Percentiles rank a stretch among this genome's conserved stretches.
phyloP scores from a whole-genome alignment of 306 rosid genomes.

The Luffa acutangula region DNA sequence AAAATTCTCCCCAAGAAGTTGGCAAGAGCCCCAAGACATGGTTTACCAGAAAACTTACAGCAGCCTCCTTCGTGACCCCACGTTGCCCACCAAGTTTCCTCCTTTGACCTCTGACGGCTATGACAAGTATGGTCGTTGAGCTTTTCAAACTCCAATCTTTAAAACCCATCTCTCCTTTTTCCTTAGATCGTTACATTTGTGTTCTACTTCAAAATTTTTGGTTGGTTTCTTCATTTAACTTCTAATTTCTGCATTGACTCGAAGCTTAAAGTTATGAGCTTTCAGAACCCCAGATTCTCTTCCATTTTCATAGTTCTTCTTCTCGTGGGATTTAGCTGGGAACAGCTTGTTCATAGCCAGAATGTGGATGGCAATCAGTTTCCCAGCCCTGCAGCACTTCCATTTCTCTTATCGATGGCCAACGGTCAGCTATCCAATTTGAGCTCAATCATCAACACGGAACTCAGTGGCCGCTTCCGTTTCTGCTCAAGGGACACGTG shows the following conservation, averaged over 20 bases:
- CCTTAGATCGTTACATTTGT: constrained; percentile 1
- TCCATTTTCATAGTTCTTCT: constrained; percentile 8
- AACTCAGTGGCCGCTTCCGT: constrained; percentile 36
- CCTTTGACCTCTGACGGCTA: constrained; percentile 7
- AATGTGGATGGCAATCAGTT: constrained; percentile 35
- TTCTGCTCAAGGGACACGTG: constrained; percentile 79
- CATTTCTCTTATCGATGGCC: constrained; percentile 48
- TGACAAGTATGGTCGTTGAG: background rate
- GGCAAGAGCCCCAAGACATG: background rate
- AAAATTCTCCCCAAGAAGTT: background rate
- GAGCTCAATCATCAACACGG: constrained; percentile 39
- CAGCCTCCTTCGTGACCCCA: constrained; percentile 13
- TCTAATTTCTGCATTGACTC: background rate
- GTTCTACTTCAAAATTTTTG: background rate
- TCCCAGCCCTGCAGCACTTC: constrained; percentile 55
- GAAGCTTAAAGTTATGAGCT: constrained; percentile 16
- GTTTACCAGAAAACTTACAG: background rate
- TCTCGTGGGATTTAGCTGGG: constrained; percentile 30
- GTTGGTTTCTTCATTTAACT: background rate
- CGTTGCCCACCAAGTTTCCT: background rate
- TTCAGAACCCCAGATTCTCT: constrained; percentile 7
- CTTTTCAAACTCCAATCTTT: constrained; percentile 1
- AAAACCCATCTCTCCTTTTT: background rate
- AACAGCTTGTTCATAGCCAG: constrained; percentile 34
- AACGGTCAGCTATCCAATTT: constrained; percentile 52